Evolutionary conservation across 176 grass and related monocot genomes (phyloP).

Genomic region (Cenchrus fungigraminus): DNA sequence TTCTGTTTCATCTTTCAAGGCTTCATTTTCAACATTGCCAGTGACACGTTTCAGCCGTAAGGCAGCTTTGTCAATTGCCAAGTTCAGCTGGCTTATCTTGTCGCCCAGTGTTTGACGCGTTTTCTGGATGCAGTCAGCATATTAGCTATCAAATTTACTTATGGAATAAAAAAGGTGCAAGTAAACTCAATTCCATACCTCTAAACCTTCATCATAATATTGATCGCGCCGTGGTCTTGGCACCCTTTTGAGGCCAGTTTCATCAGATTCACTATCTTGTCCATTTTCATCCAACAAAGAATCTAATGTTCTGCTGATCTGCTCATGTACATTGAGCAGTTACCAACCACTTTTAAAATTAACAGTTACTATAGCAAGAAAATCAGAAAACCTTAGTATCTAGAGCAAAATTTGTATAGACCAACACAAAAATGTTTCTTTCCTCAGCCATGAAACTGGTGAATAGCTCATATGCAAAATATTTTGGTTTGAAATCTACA

Average conservation of each 20-base stretch:
- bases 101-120: slow-evolving; percentile 70
- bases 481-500: neutral
- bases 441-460: neutral
- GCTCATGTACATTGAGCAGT: slow-evolving; percentile 22
- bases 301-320: slow-evolving; percentile 67
- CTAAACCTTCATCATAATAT: slow-evolving; percentile 68
- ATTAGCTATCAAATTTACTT: slow-evolving; percentile 22
- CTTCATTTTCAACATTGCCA: slow-evolving; percentile 51
- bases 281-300: slow-evolving; percentile 58
- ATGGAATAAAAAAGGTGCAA: neutral
- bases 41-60: slow-evolving; percentile 51
- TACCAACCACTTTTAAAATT: neutral
- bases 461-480: neutral
- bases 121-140: slow-evolving; percentile 49
- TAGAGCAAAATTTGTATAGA: neutral
- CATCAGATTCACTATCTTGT: slow-evolving; percentile 48
- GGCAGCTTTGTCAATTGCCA: slow-evolving; percentile 68
- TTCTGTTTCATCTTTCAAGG: slow-evolving; percentile 51
- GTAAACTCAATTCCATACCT: slow-evolving; percentile 36
- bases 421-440: neutral
- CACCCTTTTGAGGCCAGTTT: slow-evolving; percentile 50
- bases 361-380: neutral
- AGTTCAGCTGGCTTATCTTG: slow-evolving; percentile 70
- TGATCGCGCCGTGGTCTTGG: slow-evolving; percentile 23
- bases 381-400: neutral